Evolutionary conservation across 2,329 filamentous ascomycete species (phyloP), one percentile per base, ranked within the genome.

Genomic region (Fusarium xylarioides): DNA sequence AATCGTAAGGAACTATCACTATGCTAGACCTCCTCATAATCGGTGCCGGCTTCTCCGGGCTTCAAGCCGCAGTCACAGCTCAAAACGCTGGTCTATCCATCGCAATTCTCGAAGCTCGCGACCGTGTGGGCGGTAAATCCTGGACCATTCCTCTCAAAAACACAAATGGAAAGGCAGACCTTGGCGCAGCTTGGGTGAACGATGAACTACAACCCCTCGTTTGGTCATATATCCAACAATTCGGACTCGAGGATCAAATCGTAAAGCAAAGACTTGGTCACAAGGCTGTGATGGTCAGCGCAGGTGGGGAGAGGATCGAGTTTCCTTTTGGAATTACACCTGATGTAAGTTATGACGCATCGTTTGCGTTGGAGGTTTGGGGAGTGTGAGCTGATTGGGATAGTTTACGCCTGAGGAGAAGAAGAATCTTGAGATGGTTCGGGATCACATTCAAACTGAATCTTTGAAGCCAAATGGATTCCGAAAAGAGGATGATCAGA

Each of bases 131-230:
- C 0, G 87, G 87, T 11, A 89, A 89, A 77, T 87, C 85, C 0
- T 86, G 81, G 79, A 85, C 82, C 7, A 65, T 79, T 7, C 76
- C 79, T 2, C 68, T 80, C 14, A 71, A 79, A 3, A 66, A 78
- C 38, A 82, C 76, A 34, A 78, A 77, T 6, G 85, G 84, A 0
- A 66, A 80, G 1, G 81, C 85, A 11, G 89, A 91, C 28, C 74
- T 89, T 0, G 89, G 89, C 6, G 89, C 87, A 0, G 87, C 87
- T 0, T 91, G 89, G 89, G 86, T 90, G 70, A 91, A 91, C 69
- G 86, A 90, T 58, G 84, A 80, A 2, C 87, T 84, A 56, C 88
- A 91, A 69, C 79, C 73, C 32, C 79, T 80, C 7, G 83, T 90
- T 54, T 85, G 79, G 70, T 80, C 76, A 1, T 76, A 88, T 12